Base-by-base conservation (phyloP, 345 rosid genomes). In the Sonneratia alba region DNA sequence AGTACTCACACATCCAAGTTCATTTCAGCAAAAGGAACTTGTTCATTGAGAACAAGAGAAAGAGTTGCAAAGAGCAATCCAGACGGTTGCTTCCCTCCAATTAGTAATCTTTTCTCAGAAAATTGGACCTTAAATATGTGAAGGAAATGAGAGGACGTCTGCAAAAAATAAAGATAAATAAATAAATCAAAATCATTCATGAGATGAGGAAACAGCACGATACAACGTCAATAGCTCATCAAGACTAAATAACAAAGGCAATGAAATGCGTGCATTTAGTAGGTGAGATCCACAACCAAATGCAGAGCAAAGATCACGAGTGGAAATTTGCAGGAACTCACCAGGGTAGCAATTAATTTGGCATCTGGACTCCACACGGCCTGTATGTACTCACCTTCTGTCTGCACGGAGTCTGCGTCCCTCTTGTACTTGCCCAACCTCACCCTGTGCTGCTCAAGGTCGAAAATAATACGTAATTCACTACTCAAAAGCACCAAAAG, bases 341-440 rank as follows among this genome's bases (percentile, higher is more conserved):
- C 98, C 80, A 92, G 80, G 81, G 90, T 79, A 66, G 97, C 96
- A 36, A 95, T 80, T 83, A 95, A 77, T 80, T 92, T 92, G 63
- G 88, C 64, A 70, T 95, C 98, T 2, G 91, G 92, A 68, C 98
- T 95, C 99, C 98, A 92, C 74, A 86, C 96, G 69, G 93, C 98
- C 70, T 79, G 90, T 75, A 85, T 72, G 83, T 90, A 90, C 86
- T 92, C 96, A 0, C 99, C 99, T 76, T 95, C 94, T 76, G 75
- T 85, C 73, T 80, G 84, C 77, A 92, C 70, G 9, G 97, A 92
- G 79, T 82, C 86, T 71, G 79, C 86, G 77, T 89, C 89, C 76
- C 99, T 87, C 86, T 83, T 85, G 74, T 84, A 92, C 83, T 90
- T 95, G 42, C 93, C 98, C 76, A 95, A 72, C 78, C 97, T 87